phyloP scores from a whole-genome alignment of 2,329 filamentous ascomycete genomes.

The Cryphonectria carpinicola region DNA sequence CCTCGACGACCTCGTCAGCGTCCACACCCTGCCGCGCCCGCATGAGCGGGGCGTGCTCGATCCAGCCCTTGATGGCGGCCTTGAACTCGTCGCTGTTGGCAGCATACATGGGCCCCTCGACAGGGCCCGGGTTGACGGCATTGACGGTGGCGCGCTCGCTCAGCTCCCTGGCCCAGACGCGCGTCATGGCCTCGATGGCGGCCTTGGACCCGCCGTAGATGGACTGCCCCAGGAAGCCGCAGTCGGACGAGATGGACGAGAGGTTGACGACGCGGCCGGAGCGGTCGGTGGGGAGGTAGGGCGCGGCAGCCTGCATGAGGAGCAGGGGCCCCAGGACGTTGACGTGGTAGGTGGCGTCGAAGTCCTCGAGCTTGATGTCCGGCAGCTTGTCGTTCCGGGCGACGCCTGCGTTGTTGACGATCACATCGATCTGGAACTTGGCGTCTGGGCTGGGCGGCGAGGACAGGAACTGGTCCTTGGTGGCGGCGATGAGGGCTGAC shows the following conservation, averaged over 20 bases:
- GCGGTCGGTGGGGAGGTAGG: conserved; percentile 71
- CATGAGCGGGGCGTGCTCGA: conserved; percentile 63
- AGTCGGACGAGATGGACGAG: conserved; percentile 57
- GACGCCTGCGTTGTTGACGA: conserved; percentile 85
- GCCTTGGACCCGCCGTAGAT: conserved; percentile 64
- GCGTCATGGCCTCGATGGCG: conserved; percentile 62
- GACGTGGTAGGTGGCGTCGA: conserved; percentile 73
- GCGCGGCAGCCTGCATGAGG: conserved; percentile 72
- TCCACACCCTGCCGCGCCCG: conserved; percentile 65
- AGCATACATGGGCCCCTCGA: conserved; percentile 57
- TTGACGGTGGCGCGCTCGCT: conserved; percentile 58
- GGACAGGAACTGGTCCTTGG: conserved; percentile 61
- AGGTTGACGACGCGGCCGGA: conserved; percentile 61
- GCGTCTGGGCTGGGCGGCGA: conserved; percentile 44
- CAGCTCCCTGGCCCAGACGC: conserved; percentile 62
- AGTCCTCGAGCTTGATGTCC: conserved; percentile 67
- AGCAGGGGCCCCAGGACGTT: conserved; percentile 84
- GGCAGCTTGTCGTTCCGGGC: conserved; percentile 67
- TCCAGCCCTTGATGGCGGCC: conserved; percentile 46
- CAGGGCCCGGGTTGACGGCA: conserved; percentile 61
- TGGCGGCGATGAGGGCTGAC: conserved; percentile 59
- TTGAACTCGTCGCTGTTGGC: conserved; percentile 48
- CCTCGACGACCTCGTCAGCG: conserved; percentile 62
- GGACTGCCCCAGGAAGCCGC: conserved; percentile 58
- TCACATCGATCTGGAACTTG: conserved; percentile 73